A percentile compares a stretch with the other conserved stretches of the same genome.
These are phyloP conservation scores for Carnegiea gigantea DNA, from an alignment of 179 eudicot genomes.

Conservation along the genomic window DNA sequence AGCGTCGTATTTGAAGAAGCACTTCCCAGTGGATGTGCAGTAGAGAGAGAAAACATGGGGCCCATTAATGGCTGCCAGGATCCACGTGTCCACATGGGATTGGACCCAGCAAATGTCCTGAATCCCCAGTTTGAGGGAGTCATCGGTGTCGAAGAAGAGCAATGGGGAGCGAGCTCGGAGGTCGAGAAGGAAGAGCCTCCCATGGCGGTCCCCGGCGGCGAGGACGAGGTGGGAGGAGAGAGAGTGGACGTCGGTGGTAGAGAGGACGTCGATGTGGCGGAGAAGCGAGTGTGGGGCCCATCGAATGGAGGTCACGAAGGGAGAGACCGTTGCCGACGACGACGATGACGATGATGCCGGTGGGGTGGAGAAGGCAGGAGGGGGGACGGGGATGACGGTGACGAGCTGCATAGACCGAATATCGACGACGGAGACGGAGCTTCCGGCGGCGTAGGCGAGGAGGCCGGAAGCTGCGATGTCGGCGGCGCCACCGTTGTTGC, in stretches of 20 bases:
- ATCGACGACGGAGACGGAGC: slow-evolving; percentile 74
- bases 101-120: slow-evolving; percentile 93
- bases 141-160: slow-evolving; percentile 33
- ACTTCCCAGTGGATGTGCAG: slow-evolving; percentile 58
- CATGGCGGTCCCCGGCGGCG: slow-evolving; percentile 91
- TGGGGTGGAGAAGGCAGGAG: slow-evolving; percentile 36
- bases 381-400: slow-evolving; percentile 72
- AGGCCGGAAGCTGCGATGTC: slow-evolving; percentile 78
- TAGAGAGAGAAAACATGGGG: slow-evolving; percentile 65
- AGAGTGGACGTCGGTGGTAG: slow-evolving; percentile 29
- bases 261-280: slow-evolving; percentile 48
- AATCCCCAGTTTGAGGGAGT: slow-evolving; percentile 50
- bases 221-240: slow-evolving; percentile 57
- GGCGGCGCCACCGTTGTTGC: slow-evolving; percentile 75
- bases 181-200: slow-evolving; percentile 65
- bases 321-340: slow-evolving; percentile 60
- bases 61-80: slow-evolving; percentile 68
- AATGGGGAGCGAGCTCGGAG: slow-evolving; percentile 46
- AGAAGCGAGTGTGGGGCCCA: slow-evolving; percentile 75
- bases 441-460: slow-evolving; percentile 83
- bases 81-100: slow-evolving; percentile 53
- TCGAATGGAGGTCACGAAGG: slow-evolving; percentile 77
- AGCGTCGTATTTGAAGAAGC: slow-evolving; percentile 83
- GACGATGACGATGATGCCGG: slow-evolving; percentile 33
- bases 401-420: slow-evolving; percentile 78